Conservation (phyloP, 1,139 yeast species). For the Yamadazyma spencermartinsiae region DNA sequence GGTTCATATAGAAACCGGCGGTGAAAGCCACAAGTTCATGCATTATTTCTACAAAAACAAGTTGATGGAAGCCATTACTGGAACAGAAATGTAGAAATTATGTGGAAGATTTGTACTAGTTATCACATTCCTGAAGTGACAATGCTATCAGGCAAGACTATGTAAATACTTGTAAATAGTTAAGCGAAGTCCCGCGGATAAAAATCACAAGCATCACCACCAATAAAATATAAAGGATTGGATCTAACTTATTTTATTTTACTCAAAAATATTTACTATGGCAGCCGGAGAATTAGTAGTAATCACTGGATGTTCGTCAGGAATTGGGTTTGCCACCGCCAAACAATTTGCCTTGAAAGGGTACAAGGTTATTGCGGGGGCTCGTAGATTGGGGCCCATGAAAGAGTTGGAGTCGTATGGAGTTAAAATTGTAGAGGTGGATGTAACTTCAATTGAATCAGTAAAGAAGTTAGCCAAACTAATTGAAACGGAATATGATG, state of each 20-base stretch:
- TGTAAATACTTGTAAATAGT: too few relatives aligned
- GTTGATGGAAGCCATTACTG: slow-evolving; percentile 42
- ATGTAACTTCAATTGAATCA: slow-evolving; percentile 53
- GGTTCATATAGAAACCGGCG: slow-evolving; percentile 61
- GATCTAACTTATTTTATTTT: neutral
- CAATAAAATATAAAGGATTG: neutral
- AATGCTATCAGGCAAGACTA: too few relatives aligned
- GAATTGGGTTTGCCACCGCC: slow-evolving; percentile 72
- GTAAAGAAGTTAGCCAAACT: slow-evolving; percentile 45
- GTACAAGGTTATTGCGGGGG: slow-evolving; percentile 60
- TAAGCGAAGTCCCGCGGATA: too few relatives aligned
- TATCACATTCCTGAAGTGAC: too few relatives aligned
- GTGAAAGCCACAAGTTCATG: slow-evolving; percentile 65
- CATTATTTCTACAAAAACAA: slow-evolving; percentile 67
- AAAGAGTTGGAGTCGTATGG: slow-evolving; percentile 47
- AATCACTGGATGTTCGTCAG: slow-evolving; percentile 82
- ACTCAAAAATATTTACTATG: neutral
- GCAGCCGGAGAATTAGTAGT: slow-evolving; percentile 34
- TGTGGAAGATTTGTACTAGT: too few relatives aligned
- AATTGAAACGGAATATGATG: slow-evolving; percentile 35
- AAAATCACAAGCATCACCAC: too few relatives aligned
- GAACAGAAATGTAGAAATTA: neutral
- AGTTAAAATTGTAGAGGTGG: slow-evolving; percentile 24
- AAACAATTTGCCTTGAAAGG: slow-evolving; percentile 64
- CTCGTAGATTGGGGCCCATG: slow-evolving; percentile 69